These are phyloP conservation scores for Calophaca sinica DNA, from an alignment of 306 rosid species.

Conservation along the genomic window DNA sequence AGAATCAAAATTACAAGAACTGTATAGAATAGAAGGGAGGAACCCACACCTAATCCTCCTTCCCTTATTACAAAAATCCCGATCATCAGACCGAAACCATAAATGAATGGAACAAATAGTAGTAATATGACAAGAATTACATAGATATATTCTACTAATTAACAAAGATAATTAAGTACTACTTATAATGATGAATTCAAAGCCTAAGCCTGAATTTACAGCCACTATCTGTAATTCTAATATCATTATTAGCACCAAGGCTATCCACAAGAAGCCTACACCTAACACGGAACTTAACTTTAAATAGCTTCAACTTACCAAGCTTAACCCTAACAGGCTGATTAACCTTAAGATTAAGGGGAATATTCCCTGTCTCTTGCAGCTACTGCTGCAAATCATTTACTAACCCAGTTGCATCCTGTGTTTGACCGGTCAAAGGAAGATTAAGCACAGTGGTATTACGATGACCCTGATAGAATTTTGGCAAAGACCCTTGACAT, in stretches of 20 bases:
- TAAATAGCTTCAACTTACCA: slow-evolving; percentile 77
- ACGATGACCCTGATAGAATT: slow-evolving; percentile 84
- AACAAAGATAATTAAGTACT: neutral
- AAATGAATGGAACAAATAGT: slow-evolving; percentile 40
- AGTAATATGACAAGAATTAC: neutral
- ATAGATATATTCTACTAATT: too few relatives aligned
- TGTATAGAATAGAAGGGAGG: slow-evolving; percentile 41
- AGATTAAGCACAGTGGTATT: slow-evolving; percentile 73
- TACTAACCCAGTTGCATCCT: slow-evolving; percentile 52
- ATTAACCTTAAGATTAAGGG: slow-evolving; percentile 62
- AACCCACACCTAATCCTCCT: slow-evolving; percentile 41
- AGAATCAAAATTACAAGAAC: slow-evolving; percentile 12
- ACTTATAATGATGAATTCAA: slow-evolving; percentile 44
- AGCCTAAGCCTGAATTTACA: slow-evolving; percentile 79
- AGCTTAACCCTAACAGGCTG: slow-evolving; percentile 86
- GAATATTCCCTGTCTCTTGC: slow-evolving; percentile 58
- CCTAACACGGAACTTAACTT: slow-evolving; percentile 69
- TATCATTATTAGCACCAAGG: slow-evolving; percentile 49
- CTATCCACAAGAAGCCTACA: slow-evolving; percentile 67
- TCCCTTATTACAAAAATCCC: slow-evolving; percentile 41
- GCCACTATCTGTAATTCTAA: slow-evolving; percentile 60
- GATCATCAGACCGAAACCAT: slow-evolving; percentile 19
- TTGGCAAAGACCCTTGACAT: slow-evolving; percentile 78
- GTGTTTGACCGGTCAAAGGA: slow-evolving; percentile 57
- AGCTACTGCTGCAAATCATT: slow-evolving; percentile 46